Conservation (phyloP, 768 basidiomycete species). For the Candolleomyces aberdarensis region DNA sequence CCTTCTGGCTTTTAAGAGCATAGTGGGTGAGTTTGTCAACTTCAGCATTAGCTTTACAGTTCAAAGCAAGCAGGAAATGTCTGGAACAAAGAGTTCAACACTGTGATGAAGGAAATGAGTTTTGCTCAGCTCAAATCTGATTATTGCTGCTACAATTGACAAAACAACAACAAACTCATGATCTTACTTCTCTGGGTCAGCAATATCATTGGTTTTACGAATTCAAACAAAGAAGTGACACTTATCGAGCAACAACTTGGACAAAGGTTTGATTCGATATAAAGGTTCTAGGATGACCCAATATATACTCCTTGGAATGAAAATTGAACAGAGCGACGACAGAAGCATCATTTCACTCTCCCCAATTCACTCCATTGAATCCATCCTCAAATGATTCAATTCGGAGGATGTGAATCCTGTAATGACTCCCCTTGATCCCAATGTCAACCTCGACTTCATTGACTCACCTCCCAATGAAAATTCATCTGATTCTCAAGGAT, state of each 20-base stretch:
- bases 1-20: conserved; percentile 15
- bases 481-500: background rate
- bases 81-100: conserved; percentile 21
- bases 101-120: background rate
- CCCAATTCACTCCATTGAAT: conserved; percentile 26
- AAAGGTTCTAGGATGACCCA: conserved; percentile 24
- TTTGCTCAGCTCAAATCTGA: conserved; percentile 11
- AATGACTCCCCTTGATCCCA: conserved; percentile 20
- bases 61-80: conserved; percentile 30
- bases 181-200: conserved; percentile 13
- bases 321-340: conserved; percentile 19
- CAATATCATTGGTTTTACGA: conserved; percentile 14
- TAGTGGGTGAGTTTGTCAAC: conserved; percentile 8
- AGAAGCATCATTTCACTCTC: conserved; percentile 16
- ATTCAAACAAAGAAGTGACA: conserved; percentile 13
- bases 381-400: conserved; percentile 20
- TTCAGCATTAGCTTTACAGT: conserved; percentile 30
- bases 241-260: conserved; percentile 20
- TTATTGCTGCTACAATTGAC: conserved; percentile 14
- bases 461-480: background rate
- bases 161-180: background rate
- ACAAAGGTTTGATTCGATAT: conserved; percentile 27
- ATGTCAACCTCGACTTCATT: conserved; percentile 15
- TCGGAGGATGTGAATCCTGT: conserved; percentile 21
- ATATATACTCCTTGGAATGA: conserved; percentile 30